Conservation (phyloP, 129 eudicot genomes). For the Chrysanthemum makinoi region DNA sequence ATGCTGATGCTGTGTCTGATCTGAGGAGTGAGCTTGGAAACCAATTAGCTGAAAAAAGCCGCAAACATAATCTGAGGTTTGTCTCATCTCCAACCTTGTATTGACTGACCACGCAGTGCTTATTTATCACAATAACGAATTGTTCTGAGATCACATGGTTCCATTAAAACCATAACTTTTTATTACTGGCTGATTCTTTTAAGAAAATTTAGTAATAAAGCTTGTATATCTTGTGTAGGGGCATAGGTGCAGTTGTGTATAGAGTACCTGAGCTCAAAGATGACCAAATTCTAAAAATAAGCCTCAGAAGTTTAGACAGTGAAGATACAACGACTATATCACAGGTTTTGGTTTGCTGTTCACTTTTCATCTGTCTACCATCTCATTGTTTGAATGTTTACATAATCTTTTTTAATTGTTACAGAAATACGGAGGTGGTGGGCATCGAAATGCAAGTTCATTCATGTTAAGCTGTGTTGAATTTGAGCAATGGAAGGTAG, state of each 20-base stretch:
- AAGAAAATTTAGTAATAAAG: too few species aligned
- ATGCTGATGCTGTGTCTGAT: conserved; percentile 74
- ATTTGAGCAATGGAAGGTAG: conserved; percentile 69
- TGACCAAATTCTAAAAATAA: conserved; percentile 59
- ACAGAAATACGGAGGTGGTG: conserved; percentile 87
- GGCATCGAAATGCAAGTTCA: conserved; percentile 90
- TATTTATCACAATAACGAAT: too few species aligned
- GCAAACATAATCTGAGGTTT: conserved; percentile 61
- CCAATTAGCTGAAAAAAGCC: conserved; percentile 88
- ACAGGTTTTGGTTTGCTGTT: conserved; percentile 38
- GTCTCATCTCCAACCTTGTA: conserved; percentile 7
- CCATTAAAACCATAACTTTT: not conserved
- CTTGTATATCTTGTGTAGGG: conserved; percentile 32
- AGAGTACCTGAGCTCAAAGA: conserved; percentile 69
- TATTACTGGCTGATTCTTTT: not conserved
- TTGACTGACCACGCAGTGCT: not conserved
- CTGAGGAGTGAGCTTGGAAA: conserved; percentile 95
- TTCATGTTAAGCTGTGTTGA: conserved; percentile 52
- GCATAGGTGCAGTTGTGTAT: conserved; percentile 86
- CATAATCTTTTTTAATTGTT: not conserved
- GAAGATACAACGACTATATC: conserved; percentile 88
- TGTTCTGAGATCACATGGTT: too few species aligned
- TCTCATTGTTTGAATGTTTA: not conserved
- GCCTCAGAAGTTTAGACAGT: conserved; percentile 58
- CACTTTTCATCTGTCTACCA: not conserved